Evolutionary conservation across 2,329 filamentous ascomycete genomes (phyloP), one percentile per base, ranked within the genome.

Genomic region (Sphaceloma murrayae): DNA sequence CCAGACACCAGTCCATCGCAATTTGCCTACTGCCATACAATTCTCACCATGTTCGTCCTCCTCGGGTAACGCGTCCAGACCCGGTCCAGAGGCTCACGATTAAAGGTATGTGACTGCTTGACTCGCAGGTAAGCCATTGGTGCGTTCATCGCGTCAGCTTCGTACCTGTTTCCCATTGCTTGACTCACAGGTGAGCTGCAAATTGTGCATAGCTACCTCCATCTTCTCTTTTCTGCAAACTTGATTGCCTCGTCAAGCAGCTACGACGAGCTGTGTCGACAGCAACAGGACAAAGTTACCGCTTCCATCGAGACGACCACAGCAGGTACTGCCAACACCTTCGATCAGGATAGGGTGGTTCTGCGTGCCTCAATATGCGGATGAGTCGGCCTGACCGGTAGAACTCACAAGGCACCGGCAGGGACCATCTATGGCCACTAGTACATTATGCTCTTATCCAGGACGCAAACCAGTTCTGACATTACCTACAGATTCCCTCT

Each of bases 1-100:
- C 36, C 36, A 40, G 36, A 40, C 36, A 40, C 36, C 36, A 40
- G 24, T 29, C 13, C 36, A 40, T 40, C 36, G 36, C 36, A 40
- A 40, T 40, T 40, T 30, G 36, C 36, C 22, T 30, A 9, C 10
- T 26, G 30, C 36, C 36, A 30, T 11, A 3, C 22, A 19, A 7
- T 10, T 16, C 22, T 22, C 14, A 19, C 19, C n/a, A 16, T 26
- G 22, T 26, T 40, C n/a, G 30, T 22, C 36, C 30, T 22, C 30
- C 36, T 40, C 30, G 22, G 24, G 36, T 11, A 7, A n/a, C n/a
- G 22, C 26, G 36, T 40, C 36, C 7, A 30, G 36, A 29, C 36
- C 22, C 34, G 29, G 17, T 39, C 19, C 17, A 39, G 34, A 14
- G 22, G n/a, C n/a, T n/a, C n/a, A n/a, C n/a, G n/a, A n/a, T n/a